These are phyloP conservation scores for Aspergillus neoniger DNA, from an alignment of 2,329 filamentous ascomycete species.

Conservation along the genomic window DNA sequence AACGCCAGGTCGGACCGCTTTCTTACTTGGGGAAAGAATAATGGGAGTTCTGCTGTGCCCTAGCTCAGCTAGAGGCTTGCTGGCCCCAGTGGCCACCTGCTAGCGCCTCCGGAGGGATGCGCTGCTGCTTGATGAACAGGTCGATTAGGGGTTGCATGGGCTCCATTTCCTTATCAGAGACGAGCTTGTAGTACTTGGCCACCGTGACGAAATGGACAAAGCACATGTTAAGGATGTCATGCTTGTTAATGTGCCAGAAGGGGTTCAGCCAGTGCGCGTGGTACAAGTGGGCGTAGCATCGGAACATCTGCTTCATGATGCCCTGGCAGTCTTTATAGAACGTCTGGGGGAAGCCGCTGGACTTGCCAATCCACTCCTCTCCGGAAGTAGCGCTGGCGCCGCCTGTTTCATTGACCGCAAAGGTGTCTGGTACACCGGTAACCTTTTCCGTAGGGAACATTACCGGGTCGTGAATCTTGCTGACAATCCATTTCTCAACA, in stretches of 20 bases:
- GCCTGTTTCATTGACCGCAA: conserved; percentile 56
- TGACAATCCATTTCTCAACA: conserved; percentile 95
- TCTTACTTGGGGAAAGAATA: conserved; percentile 19
- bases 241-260: conserved; percentile 75
- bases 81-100: conserved; percentile 46
- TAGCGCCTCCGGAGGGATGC: conserved; percentile 70
- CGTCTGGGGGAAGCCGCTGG: conserved; percentile 86
- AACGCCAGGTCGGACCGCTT: conserved; percentile 39
- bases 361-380: conserved; percentile 83
- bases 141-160: conserved; percentile 95
- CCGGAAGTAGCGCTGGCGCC: conserved; percentile 55
- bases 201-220: conserved; percentile 84
- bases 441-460: conserved; percentile 88
- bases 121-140: conserved; percentile 84
- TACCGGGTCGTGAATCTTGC: conserved; percentile 85
- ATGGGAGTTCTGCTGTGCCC: conserved; percentile 4
- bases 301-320: conserved; percentile 98
- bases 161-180: conserved; percentile 86
- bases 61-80: conserved; percentile 35
- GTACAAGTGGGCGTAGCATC: conserved; percentile 96
- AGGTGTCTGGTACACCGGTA: conserved; percentile 59
- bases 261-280: conserved; percentile 90
- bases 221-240: conserved; percentile 77
- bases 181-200: conserved; percentile 76
- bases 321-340: conserved; percentile 89